Base-by-base conservation (phyloP, 2,329 filamentous ascomycete species). In the Pseudogymnoascus sp. region DNA sequence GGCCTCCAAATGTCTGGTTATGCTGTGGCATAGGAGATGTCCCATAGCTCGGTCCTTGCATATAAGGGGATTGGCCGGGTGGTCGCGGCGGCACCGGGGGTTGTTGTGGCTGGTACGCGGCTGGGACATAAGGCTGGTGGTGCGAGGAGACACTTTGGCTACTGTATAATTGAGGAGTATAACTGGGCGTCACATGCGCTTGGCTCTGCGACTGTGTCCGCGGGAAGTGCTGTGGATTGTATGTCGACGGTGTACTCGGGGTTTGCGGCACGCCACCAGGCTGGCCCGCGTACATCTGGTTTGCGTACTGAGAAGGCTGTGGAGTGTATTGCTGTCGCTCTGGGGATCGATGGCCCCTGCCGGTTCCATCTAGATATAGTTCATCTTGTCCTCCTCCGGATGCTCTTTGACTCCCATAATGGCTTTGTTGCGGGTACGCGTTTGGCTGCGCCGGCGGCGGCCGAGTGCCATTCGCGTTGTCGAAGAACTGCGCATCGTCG, bases 61-160 rank as follows among this genome's bases (percentile, higher is more conserved):
- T 48, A 61, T 61, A 45, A 33, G 59, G 33, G 18, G 63, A 74
- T 69, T 6, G 77, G 75, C 29, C 61, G 15, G 61, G 61, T 31
- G 74, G 74, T 6, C 76, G 75, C 6, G 75, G 75, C 37, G 74
- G 74, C 10, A 76, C 75, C 9, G 84, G 70, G n/a, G 79, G 76
- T 1, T 78, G 73, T 5, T 78, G 76, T 25, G 76, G 69, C 55
- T 79, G 77, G 27, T 77, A 74, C 40, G 72, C 71, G 35, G 76
- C 75, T 1, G 90, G 89, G 70, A 92, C 93, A 74, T 92, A 93
- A 45, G 82, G 79, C 73, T 65, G 80, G 74, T 64, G 77, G 74
- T 64, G 77, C 69, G 62, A 77, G 73, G 65, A 80, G 76, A 68
- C 80, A 80, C 65, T 80, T 77, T 65, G 82, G 78, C 64, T 82